These are phyloP conservation scores for Pseudocercospora crystallina DNA, from an alignment of 2,329 filamentous ascomycete genomes.

Conservation along the genomic window DNA sequence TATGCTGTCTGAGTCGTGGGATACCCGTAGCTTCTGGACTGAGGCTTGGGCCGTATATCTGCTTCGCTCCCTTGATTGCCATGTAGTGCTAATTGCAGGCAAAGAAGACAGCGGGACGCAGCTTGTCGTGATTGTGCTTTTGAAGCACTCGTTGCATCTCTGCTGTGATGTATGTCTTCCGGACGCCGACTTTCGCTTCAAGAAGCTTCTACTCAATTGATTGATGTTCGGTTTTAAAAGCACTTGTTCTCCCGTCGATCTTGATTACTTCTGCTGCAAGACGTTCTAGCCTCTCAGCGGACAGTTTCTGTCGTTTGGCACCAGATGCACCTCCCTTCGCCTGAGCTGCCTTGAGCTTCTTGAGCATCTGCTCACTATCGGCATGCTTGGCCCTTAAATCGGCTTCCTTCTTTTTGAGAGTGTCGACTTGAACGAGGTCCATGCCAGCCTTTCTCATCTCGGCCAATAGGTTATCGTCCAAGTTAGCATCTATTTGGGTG, in stretches of 20 bases:
- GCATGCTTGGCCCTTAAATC: not conserved
- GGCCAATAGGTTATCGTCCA: not conserved
- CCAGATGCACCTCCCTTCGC: not conserved
- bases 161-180: constrained; percentile 14
- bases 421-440: not conserved
- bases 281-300: not conserved
- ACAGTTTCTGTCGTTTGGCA: not conserved
- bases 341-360: not conserved
- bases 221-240: not conserved
- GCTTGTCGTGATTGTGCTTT: constrained; percentile 1
- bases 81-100: constrained; percentile 31
- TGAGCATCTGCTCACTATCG: not conserved
- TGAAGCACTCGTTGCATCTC: constrained; percentile 9
- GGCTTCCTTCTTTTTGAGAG: not conserved
- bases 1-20: constrained; percentile 13
- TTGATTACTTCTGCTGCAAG: not conserved
- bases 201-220: not conserved
- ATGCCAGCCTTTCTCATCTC: not conserved
- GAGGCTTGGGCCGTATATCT: constrained; percentile 4
- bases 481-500: constrained; percentile 5
- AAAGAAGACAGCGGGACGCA: constrained; percentile 17
- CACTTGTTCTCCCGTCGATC: not conserved
- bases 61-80: constrained; percentile 16
- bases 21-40: constrained; percentile 20
- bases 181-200: constrained; percentile 16